A percentile compares a stretch with the other conserved stretches of the same genome.
These are phyloP conservation scores for Echinochloa phyllopogon DNA, from an alignment of 176 grass and related monocot species.

Conservation along the genomic window DNA sequence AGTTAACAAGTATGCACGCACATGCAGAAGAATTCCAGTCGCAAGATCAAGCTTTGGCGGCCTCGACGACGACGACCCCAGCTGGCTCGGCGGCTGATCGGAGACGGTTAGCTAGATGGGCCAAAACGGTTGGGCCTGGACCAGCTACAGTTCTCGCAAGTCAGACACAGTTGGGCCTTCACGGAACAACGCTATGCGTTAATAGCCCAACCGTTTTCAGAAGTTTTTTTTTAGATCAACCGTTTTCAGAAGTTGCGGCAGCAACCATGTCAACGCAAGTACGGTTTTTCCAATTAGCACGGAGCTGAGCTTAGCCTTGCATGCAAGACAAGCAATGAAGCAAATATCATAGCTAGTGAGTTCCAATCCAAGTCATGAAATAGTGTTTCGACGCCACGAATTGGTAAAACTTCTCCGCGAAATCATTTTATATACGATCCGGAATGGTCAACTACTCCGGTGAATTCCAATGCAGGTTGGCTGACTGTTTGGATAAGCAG, in stretches of 20 bases:
- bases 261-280: background rate
- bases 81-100: no score
- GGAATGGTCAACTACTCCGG: conserved; percentile 19
- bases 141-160: background rate
- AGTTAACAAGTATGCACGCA: no score
- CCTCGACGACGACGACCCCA: no score
- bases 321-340: conserved; percentile 30
- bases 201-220: background rate
- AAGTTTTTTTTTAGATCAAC: background rate
- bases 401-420: conserved; percentile 1
- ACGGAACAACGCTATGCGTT: background rate
- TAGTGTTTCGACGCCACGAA: background rate
- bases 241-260: background rate
- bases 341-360: background rate
- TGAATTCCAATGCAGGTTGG: background rate
- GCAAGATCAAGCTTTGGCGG: no score
- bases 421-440: conserved; percentile 19
- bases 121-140: background rate
- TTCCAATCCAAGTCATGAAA: background rate
- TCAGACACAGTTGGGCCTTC: background rate
- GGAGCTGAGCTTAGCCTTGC: background rate
- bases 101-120: background rate
- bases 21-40: no score
- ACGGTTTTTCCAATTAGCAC: conserved; percentile 11
- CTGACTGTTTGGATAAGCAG: conserved; percentile 29